Evolutionary conservation across 352 stramenopile species (phyloP), one percentile per base, ranked within the genome.

Genomic region (Thalassiosira exigua): DNA sequence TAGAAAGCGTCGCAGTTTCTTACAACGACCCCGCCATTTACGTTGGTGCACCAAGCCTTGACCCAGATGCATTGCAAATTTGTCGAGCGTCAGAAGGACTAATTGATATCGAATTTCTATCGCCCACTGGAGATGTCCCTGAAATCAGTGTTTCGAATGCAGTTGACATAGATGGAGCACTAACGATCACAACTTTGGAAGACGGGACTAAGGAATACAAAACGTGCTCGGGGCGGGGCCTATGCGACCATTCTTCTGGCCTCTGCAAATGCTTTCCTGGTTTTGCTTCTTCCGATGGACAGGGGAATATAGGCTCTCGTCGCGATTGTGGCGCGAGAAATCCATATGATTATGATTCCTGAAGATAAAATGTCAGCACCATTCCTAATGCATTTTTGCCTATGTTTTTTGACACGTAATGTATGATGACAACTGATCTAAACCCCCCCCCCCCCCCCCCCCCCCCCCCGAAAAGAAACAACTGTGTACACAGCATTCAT

Each of bases 1-100:
- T 95, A 7, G 87, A 95, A 27, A 82, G 81, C 41, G 92, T 94
- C 30, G 89, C 77, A 26, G 90, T 93, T 3, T 87, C 94, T 39
- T 81, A 85, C 29, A 82, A 74, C 7, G 65, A 84, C 65, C 54
- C 76, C n/a, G 50, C 39, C 21, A 78, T 89, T 33, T 78, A 71
- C 44, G 57, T 82, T 36, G 73, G 77, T 42, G 69, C 79, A 32
- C 39, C 53, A 42, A 60, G 30, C 19, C 65, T 75, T 39, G 67
- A 46, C 30, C 24, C 72, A 32, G 78, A 74, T 57, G 57, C 71
- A n/a, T 39, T 77, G 1, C 60, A 79, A 46, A 46, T 85, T 24
- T 89, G 82, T 27, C 53, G 66, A 53, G 51, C 48, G 5, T 54
- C 33, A 2, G 81, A 76, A 26, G 54, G 61, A 12, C 27, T 74